A percentile compares a stretch with the other conserved stretches of the same genome.
These are phyloP conservation scores for Leptographium galeiforme DNA, from an alignment of 2,329 filamentous ascomycete genomes.

Conservation along the genomic window DNA sequence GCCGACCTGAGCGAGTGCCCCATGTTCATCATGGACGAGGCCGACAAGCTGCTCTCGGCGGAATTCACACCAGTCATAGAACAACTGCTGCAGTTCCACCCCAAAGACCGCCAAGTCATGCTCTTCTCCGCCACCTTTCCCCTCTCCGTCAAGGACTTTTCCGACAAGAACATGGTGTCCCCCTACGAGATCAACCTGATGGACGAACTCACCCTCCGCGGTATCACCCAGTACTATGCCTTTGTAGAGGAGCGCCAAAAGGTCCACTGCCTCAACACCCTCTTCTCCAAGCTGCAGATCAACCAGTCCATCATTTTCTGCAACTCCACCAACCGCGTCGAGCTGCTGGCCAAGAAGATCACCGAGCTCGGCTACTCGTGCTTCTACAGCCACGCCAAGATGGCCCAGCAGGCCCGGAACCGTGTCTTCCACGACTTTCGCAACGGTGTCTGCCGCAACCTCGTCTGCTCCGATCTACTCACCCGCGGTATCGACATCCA, in stretches of 20 bases:
- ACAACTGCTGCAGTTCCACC: slow-evolving; percentile 86
- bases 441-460: slow-evolving; percentile 92
- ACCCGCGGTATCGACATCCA: slow-evolving; percentile 99
- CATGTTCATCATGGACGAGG: slow-evolving; percentile 99
- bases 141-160: slow-evolving; percentile 93
- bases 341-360: slow-evolving; percentile 96
- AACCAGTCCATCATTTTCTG: slow-evolving; percentile 99
- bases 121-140: slow-evolving; percentile 98
- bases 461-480: slow-evolving; percentile 93
- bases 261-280: slow-evolving; percentile 95
- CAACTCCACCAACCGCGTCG: slow-evolving; percentile 97
- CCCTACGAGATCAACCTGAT: slow-evolving; percentile 99
- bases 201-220: slow-evolving; percentile 94
- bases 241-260: slow-evolving; percentile 99
- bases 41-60: slow-evolving; percentile 89
- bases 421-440: slow-evolving; percentile 99
- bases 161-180: slow-evolving; percentile 91
- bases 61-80: slow-evolving; percentile 98
- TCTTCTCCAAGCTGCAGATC: slow-evolving; percentile 98
- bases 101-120: slow-evolving; percentile 97
- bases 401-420: slow-evolving; percentile 94
- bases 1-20: slow-evolving; percentile 92
- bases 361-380: slow-evolving; percentile 98
- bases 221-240: slow-evolving; percentile 98
- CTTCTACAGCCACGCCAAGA: slow-evolving; percentile 97